Conservation (phyloP, 75 land plant species). For the Pseudotsuga menziesii region DNA sequence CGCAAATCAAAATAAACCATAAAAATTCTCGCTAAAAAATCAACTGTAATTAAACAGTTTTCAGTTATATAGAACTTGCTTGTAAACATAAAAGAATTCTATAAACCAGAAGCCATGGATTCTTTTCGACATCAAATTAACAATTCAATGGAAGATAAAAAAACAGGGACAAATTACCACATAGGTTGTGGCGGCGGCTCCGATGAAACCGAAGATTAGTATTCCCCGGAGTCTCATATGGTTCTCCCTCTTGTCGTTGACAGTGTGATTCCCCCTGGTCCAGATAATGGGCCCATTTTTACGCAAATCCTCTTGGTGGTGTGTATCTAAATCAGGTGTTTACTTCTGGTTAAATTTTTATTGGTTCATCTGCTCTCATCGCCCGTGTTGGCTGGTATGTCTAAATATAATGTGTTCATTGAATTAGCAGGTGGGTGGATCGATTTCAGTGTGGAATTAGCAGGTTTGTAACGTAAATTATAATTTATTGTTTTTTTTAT, state of each 20-base stretch:
- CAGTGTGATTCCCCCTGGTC: not conserved
- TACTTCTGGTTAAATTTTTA: too few species aligned
- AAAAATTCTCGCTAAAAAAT: not conserved
- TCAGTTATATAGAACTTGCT: not conserved
- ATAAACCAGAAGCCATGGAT: not conserved
- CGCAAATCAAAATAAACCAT: not conserved
- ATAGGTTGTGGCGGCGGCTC: constrained; percentile 50
- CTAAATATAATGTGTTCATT: too few species aligned
- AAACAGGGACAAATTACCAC: constrained; percentile 26
- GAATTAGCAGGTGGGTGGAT: too few species aligned
- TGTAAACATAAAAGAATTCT: not conserved
- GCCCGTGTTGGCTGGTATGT: too few species aligned
- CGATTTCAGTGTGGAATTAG: too few species aligned
- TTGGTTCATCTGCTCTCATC: too few species aligned
- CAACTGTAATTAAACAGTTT: not conserved
- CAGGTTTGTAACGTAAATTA: too few species aligned
- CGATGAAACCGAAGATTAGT: constrained; percentile 37
- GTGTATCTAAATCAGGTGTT: too few species aligned
- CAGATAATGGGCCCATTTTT: too few species aligned
- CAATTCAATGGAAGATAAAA: not conserved
- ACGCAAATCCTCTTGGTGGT: too few species aligned
- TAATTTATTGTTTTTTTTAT: too few species aligned
- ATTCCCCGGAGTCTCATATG: constrained; percentile 32
- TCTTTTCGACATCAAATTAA: not conserved
- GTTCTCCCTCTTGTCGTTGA: constrained; percentile 12